Percentiles rank a stretch among this genome's conserved stretches.
Evolutionary conservation across 202 grass and related monocot genomes (phyloP).

Genomic region (Digitaria exilis): DNA sequence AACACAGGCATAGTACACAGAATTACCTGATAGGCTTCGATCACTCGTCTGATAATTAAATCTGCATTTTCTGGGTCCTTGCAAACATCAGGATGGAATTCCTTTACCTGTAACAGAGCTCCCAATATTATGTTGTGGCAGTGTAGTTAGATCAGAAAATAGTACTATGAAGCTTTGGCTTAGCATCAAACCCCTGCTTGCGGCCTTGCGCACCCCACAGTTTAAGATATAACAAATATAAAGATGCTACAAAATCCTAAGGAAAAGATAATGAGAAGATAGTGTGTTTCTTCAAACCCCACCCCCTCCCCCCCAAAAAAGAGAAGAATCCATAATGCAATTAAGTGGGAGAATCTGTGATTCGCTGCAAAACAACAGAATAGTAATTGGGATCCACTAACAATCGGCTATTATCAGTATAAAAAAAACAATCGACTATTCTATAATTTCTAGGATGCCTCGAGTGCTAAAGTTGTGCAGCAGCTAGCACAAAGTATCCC

Average conservation of each 20-base stretch:
- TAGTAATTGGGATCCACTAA: no score
- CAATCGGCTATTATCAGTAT: no score
- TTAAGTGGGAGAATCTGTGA: background rate
- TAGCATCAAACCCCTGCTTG: background rate
- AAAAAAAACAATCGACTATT: no score
- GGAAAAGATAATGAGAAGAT: background rate
- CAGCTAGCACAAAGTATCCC: background rate
- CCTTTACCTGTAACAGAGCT: conserved; percentile 67
- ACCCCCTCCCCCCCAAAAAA: no score
- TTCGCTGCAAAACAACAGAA: background rate
- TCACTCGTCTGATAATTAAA: conserved; percentile 68
- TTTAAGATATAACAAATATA: background rate
- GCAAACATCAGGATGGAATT: conserved; percentile 92
- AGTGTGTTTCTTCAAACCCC: no score
- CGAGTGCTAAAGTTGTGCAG: background rate
- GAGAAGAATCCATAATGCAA: background rate
- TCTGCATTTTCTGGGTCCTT: conserved; percentile 66
- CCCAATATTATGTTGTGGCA: conserved; percentile 11
- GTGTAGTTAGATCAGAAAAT: background rate
- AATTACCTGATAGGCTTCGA: conserved; percentile 78
- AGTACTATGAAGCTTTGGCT: background rate
- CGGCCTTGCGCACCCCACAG: background rate
- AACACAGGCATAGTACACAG: conserved; percentile 16
- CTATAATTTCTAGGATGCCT: background rate
- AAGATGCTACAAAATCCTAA: background rate